Conservation (phyloP, 2,329 filamentous ascomycete species). For the Coniochaeta sp. region DNA sequence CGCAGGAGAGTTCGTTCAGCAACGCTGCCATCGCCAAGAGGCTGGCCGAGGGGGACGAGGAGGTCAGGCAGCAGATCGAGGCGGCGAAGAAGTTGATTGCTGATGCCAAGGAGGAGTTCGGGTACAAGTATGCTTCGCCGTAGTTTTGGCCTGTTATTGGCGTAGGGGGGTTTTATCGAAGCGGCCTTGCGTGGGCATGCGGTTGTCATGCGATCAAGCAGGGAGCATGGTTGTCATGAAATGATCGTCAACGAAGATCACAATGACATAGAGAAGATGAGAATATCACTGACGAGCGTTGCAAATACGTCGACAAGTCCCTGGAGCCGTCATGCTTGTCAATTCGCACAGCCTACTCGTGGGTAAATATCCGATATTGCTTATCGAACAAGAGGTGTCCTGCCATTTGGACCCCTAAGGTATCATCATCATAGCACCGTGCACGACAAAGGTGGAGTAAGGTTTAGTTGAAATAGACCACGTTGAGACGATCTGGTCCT, state of each 20-base stretch:
- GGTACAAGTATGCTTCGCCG: constrained; percentile 38
- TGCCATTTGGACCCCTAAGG: neutral
- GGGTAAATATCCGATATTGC: neutral
- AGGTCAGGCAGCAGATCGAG: constrained; percentile 24
- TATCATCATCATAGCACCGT: neutral
- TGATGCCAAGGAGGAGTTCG: constrained; percentile 35
- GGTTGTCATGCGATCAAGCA: no score
- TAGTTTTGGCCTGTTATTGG: constrained; percentile 13
- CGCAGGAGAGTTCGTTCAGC: constrained; percentile 29
- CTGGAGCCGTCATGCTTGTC: neutral
- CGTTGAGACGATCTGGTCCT: neutral
- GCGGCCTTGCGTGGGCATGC: neutral
- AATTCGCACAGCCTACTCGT: neutral
- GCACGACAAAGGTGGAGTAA: neutral
- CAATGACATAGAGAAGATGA: neutral
- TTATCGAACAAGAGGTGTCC: neutral
- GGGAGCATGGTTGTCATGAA: no score
- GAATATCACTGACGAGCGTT: no score
- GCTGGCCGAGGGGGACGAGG: constrained; percentile 35
- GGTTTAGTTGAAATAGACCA: neutral
- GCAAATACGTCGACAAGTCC: neutral
- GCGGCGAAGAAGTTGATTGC: constrained; percentile 21
- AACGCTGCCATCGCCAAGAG: constrained; percentile 33
- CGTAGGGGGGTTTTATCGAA: neutral
- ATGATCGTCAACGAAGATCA: no score